A percentile compares a stretch with the other conserved stretches of the same genome.
These are phyloP conservation scores for Rhizopogon sp. DNA, from an alignment of 768 basidiomycete genomes.

Conservation along the genomic window DNA sequence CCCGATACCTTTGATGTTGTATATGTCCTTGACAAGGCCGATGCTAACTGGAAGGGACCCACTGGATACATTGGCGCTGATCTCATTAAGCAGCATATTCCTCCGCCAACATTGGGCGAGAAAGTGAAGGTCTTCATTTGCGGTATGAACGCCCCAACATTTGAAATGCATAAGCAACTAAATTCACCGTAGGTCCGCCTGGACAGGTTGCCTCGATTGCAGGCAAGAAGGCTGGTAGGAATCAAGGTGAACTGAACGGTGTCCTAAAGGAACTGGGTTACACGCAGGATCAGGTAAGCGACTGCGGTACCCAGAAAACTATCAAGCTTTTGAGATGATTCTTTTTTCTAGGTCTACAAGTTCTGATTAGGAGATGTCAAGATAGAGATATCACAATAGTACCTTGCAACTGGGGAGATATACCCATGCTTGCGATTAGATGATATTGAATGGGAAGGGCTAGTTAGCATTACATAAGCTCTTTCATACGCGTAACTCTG, in stretches of 20 bases:
- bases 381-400: background rate
- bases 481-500: background rate
- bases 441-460: slow-evolving; percentile 1
- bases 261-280: slow-evolving; percentile 87
- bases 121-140: slow-evolving; percentile 91
- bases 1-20: slow-evolving; percentile 75
- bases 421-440: too few relatives aligned
- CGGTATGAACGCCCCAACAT: slow-evolving; percentile 41
- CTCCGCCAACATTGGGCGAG: slow-evolving; percentile 55
- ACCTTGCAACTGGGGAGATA: too few relatives aligned
- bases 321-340: slow-evolving; percentile 2
- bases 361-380: slow-evolving; percentile 22
- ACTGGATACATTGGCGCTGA: slow-evolving; percentile 74
- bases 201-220: slow-evolving; percentile 84
- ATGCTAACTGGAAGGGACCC: slow-evolving; percentile 52
- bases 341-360: slow-evolving; percentile 32
- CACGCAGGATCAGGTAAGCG: slow-evolving; percentile 72
- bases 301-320: background rate
- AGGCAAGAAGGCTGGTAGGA: slow-evolving; percentile 84
- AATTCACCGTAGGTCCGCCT: slow-evolving; percentile 54
- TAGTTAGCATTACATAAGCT: slow-evolving; percentile 22
- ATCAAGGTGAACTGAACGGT: slow-evolving; percentile 81
- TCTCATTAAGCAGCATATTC: slow-evolving; percentile 69
- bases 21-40: slow-evolving; percentile 81
- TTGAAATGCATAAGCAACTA: background rate